Evolutionary conservation across 257 asterid species (phyloP).

Genomic region (Plantago elongata): DNA sequence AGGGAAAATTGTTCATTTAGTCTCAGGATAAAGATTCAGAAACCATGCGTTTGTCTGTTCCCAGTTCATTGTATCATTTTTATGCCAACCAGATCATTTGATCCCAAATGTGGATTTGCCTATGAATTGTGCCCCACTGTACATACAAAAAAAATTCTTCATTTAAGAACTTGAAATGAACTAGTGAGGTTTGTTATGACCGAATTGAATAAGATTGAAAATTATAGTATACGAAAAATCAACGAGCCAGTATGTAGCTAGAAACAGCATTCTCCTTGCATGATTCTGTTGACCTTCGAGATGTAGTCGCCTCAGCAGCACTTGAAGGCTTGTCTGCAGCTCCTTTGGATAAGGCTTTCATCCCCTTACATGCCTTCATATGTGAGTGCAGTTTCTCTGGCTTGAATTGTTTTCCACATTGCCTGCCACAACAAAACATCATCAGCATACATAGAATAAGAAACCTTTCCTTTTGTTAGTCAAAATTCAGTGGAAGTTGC

Average conservation of each 20-base stretch:
- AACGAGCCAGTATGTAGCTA: conserved; percentile 34
- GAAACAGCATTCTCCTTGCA: conserved; percentile 25
- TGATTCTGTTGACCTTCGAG: conserved; percentile 27
- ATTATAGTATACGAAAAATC: conserved; percentile 11
- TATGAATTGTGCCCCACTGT: conserved; percentile 9
- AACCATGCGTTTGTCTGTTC: not conserved
- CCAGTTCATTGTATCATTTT: not conserved
- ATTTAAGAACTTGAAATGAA: conserved; percentile 5
- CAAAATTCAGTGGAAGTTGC: no score
- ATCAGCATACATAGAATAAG: no score
- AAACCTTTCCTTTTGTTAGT: no score
- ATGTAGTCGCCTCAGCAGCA: conserved; percentile 20
- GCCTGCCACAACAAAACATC: conserved; percentile 34
- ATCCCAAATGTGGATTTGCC: not conserved
- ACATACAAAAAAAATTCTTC: not conserved
- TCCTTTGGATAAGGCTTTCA: conserved; percentile 44
- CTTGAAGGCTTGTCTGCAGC: conserved; percentile 20
- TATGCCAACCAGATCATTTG: not conserved
- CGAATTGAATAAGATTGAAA: conserved; percentile 4
- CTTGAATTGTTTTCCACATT: conserved; percentile 79
- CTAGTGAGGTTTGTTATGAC: conserved; percentile 4
- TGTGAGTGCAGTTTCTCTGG: conserved; percentile 80
- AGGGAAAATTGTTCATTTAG: no score
- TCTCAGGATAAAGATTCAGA: no score
- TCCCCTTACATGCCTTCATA: conserved; percentile 78